Evolutionary conservation across 495 filamentous ascomycete genomes (phyloP), one percentile per base, ranked within the genome.

Genomic region (Podospora pseudoanserina): DNA sequence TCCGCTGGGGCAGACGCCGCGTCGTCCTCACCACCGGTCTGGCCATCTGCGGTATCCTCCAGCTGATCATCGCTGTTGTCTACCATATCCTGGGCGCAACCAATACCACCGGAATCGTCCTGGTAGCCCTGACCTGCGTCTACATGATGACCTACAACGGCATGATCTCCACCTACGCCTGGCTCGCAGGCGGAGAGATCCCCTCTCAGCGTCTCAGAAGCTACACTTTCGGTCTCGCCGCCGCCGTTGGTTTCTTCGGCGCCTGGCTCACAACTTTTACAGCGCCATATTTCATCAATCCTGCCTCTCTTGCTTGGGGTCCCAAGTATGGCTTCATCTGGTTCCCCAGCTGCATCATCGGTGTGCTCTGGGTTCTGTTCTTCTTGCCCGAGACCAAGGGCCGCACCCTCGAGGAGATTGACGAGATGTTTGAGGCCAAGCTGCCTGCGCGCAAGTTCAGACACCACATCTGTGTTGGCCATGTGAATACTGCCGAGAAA

Each of bases 271-370:
- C 82, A 3, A 86, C 85, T 9, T 88, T 88, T 67, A 87, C 86
- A 0, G 84, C 85, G 4, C 82, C 87, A 27, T 87, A 88, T 71
- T 88, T 89, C 70, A 88, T 89, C 74, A 88, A 88, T 70, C 86
- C 86, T 0, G 75, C 75, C 32, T 75, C 80, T 16, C 70, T 88
- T 26, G 82, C 84, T 70, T 89, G 85, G 86, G 86, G 86, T 3
- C 84, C 83, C 6, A 83, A 79, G 67, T 85, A 85, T 64, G 83
- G 84, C 7, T 88, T 83, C 74, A 88, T 87, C 63, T 84, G 82
- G 82, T 79, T 82, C 15, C 82, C 82, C 6, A 75, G 74, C 9
- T 83, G 77, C 62, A 54, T 71, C 4, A 58, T 73, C n/a, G 72
- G 68, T 13, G 63, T 74, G 9, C 6, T 69, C n/a, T 86, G 82